Conservation (phyloP, 306 rosid genomes). For the Prunus armeniaca region DNA sequence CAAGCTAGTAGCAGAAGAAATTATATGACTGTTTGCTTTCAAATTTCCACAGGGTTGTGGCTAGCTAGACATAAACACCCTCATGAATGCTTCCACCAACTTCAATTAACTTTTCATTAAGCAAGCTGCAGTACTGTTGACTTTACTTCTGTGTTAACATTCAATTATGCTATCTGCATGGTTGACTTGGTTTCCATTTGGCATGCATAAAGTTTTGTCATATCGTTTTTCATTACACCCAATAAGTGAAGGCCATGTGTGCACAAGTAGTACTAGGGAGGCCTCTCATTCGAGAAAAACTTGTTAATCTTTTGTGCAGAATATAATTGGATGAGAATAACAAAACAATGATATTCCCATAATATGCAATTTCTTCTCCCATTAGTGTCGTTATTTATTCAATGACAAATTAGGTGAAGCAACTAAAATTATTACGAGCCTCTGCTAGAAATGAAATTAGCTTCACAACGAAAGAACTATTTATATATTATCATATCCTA, state of each 20-base stretch:
- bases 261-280: neutral
- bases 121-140: slow-evolving; percentile 11
- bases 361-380: too few relatives aligned
- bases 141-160: neutral
- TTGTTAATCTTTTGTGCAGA: too few relatives aligned
- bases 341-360: too few relatives aligned
- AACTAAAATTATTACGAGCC: neutral
- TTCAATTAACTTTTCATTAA: slow-evolving; percentile 5
- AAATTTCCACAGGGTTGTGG: slow-evolving; percentile 7
- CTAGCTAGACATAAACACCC: slow-evolving; percentile 8
- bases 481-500: too few relatives aligned
- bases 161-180: slow-evolving; percentile 15
- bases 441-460: too few relatives aligned
- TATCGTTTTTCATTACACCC: neutral
- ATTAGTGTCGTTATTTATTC: neutral
- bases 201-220: neutral
- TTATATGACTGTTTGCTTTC: slow-evolving; percentile 1
- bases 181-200: slow-evolving; percentile 20
- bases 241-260: slow-evolving; percentile 6
- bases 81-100: slow-evolving; percentile 12
- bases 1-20: neutral
- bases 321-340: too few relatives aligned
- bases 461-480: too few relatives aligned
- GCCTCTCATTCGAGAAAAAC: neutral
- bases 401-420: neutral